Evolutionary conservation across 306 rosid species (phyloP), one percentile per base, ranked within the genome.

Genomic region (Purshia tridentata): DNA sequence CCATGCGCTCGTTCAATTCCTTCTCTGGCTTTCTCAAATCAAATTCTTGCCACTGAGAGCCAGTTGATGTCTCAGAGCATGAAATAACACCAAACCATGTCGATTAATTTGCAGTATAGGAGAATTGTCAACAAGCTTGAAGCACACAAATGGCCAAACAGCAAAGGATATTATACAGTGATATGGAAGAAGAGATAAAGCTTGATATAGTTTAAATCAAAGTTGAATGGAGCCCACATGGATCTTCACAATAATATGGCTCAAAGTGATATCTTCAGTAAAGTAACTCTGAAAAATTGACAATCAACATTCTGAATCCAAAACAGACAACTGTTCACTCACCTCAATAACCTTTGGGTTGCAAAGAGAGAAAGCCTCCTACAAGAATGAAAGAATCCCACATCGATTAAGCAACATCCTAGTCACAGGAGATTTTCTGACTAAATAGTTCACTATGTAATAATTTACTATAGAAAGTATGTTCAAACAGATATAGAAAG

Each of bases 61-160:
- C 92, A 85, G 75, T 80, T 84, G 42, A 94, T 86, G 75, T 94
- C 97, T 83, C 84, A 86, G 53, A 91, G 87, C 98, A 94, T 94
- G 82, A 94, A 91, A 82, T 94, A 94, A 91, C 98, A 94, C 98
- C 98, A 94, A 41, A 91, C 98, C 88, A 89, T 94, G 90, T 94
- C 97, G 72, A 89, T n/a, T n/a, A n/a, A n/a, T 82, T 91, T 91
- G 98, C 60, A 94, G 89, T 76, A 91, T 94, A 29, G 98, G 87
- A 73, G 91, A 92, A 82, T 91, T 94, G 82, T 91, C 98, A 64
- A 94, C 73, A 76, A 88, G 82, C 98, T 94, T 89, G 75, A 78
- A 85, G 72, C 6, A 70, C 55, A 67, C 16, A 59, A 8, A 76
- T 16, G 20, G 61, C n/a, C 57, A 53, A 68, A 50, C 49, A 65